Conservation (phyloP, 306 rosid genomes). For the Cucumis cinereus region DNA sequence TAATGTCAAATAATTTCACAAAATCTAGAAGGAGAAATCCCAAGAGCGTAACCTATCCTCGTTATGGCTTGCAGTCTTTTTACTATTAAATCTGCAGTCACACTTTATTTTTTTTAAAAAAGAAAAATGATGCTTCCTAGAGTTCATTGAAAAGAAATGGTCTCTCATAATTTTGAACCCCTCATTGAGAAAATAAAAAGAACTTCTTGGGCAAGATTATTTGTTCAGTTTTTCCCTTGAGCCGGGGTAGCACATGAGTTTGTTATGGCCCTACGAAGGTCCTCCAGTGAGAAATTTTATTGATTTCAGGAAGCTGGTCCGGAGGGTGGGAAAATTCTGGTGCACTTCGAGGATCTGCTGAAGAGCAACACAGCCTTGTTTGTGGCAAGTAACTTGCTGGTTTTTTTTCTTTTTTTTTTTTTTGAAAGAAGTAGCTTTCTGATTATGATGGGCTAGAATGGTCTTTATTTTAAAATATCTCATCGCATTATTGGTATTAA, state of each 20-base stretch:
- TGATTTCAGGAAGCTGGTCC: slow-evolving; percentile 80
- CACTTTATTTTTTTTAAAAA: background rate
- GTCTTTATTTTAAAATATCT: background rate
- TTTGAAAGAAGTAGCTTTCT: no score
- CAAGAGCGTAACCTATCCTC: background rate
- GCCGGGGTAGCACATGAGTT: background rate
- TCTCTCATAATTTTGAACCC: background rate
- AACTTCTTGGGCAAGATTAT: background rate
- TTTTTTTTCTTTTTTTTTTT: no score
- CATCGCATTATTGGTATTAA: background rate
- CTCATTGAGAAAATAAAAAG: background rate
- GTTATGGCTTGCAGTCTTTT: background rate
- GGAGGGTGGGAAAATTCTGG: slow-evolving; percentile 85
- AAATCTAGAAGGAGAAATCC: background rate
- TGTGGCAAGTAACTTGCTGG: slow-evolving; percentile 53
- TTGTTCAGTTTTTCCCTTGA: background rate
- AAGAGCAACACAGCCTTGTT: slow-evolving; percentile 87
- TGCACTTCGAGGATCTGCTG: slow-evolving; percentile 84
- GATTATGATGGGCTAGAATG: background rate
- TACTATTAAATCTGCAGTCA: background rate
- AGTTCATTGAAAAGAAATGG: background rate
- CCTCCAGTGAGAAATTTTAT: background rate
- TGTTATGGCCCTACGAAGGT: background rate
- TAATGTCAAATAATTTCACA: background rate
- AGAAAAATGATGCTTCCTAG: background rate